phyloP scores from a whole-genome alignment of 176 grass and related monocot species.

The Thinopyrum elongatum region DNA sequence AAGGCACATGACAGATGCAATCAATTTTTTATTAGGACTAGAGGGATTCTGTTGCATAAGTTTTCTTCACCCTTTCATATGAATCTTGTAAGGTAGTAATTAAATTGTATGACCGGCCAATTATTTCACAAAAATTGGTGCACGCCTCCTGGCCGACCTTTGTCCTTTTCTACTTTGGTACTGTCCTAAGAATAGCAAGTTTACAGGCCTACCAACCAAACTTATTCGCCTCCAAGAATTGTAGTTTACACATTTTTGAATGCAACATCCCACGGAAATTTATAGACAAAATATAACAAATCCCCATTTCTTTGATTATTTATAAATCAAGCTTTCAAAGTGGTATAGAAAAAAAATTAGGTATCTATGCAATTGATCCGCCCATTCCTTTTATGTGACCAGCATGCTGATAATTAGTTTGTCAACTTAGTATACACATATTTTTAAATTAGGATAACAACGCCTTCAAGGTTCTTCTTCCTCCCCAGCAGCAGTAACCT shows the following conservation, averaged over 20 bases:
- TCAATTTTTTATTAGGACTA: background rate
- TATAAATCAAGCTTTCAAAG: background rate
- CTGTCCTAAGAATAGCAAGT: no score
- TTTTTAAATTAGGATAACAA: slow-evolving; percentile 30
- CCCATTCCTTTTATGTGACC: slow-evolving; percentile 59
- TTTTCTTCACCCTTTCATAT: no score
- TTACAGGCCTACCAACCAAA: no score
- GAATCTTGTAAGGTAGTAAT: no score
- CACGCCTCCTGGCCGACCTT: no score
- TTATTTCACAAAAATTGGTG: no score
- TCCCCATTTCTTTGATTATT: background rate
- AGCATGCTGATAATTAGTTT: slow-evolving; percentile 58
- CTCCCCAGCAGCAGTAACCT: slow-evolving; percentile 66
- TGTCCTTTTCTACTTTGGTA: no score
- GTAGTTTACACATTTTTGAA: background rate
- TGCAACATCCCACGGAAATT: background rate
- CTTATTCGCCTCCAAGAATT: background rate
- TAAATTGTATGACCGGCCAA: no score
- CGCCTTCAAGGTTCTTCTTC: slow-evolving; percentile 56
- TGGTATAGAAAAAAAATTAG: background rate
- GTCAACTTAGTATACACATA: slow-evolving; percentile 24
- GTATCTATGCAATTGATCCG: slow-evolving; percentile 40
- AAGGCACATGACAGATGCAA: background rate
- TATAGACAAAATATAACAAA: background rate
- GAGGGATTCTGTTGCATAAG: no score